Evolutionary conservation across 2,329 filamentous ascomycete species (phyloP).

Genomic region (Balansia obtecta): DNA sequence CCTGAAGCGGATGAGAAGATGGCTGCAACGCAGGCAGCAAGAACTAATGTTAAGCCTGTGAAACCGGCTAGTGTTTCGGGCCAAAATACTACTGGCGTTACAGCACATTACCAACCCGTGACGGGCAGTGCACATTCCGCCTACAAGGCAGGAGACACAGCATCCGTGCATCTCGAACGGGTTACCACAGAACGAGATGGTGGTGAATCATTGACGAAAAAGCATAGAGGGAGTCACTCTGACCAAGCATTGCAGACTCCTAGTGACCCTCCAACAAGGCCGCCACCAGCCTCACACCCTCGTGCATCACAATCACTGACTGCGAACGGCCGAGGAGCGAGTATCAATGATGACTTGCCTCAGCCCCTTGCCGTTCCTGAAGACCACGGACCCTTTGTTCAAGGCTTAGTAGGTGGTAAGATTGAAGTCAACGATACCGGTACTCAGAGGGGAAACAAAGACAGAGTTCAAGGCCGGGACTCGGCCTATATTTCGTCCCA

Average conservation of each 20-base stretch:
- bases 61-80: background rate
- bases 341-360: background rate
- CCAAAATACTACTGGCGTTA: background rate
- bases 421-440: background rate
- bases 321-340: background rate
- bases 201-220: background rate
- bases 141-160: conserved; percentile 9
- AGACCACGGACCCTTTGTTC: background rate
- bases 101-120: background rate
- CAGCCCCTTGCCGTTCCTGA: background rate
- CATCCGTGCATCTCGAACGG: background rate
- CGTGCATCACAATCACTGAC: background rate
- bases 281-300: background rate
- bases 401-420: background rate
- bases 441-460: background rate
- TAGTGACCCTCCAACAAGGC: background rate
- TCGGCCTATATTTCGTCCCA: background rate
- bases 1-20: background rate
- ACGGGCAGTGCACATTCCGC: conserved; percentile 8
- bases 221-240: background rate
- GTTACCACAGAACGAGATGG: background rate
- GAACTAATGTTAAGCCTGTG: background rate
- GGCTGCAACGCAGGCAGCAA: too few species aligned
- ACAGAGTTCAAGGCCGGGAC: background rate
- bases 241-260: background rate